Evolutionary conservation across 202 grass and related monocot genomes (phyloP), one percentile per base, ranked within the genome.

Genomic region (Setaria italica): DNA sequence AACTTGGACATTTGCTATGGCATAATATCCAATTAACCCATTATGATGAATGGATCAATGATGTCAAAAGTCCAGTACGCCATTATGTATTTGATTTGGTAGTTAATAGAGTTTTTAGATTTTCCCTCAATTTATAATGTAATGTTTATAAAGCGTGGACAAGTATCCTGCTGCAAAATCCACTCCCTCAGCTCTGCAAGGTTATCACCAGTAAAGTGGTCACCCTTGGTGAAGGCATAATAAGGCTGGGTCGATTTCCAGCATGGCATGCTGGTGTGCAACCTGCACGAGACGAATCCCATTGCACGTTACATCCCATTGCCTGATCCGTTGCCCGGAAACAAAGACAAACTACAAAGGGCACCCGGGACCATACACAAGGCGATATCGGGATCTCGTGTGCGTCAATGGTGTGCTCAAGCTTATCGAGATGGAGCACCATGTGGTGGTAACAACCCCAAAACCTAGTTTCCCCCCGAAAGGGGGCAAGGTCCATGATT

Each of bases 301-400:
- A 11, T 0, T 32, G 34, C 21, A 0, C n/a, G 48, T 11, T 84
- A 14, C 82, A 54, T 81, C 35, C 79, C 79, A 6, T 10, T 84
- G 71, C 82, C 82, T 0, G 47, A 66, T 60, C 71, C 60, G 3
- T n/a, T 84, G 58, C 80, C 69, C 15, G 17, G 5, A 29, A 74
- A 83, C 53, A 74, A 10, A 63, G 70, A 5, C 21, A 32, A 46
- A 14, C 11, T 51, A 15, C 1, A 51, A 51, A 51, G 12, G 3
- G 13, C 49, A 4, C 1, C 13, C 11, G 4, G 49, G 49, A 17
- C 51, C 54, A 57, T 57, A 4, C 6, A 20, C 19, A 20, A n/a
- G 54, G 17, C 7, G 0, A n/a, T n/a, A 19, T 13, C 51, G 16
- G 51, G 54, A 57, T 5, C 19, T n/a, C 54, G 6, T 19, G 51